phyloP scores from a whole-genome alignment of 208 protist genomes.

The Angomonas deanei region DNA sequence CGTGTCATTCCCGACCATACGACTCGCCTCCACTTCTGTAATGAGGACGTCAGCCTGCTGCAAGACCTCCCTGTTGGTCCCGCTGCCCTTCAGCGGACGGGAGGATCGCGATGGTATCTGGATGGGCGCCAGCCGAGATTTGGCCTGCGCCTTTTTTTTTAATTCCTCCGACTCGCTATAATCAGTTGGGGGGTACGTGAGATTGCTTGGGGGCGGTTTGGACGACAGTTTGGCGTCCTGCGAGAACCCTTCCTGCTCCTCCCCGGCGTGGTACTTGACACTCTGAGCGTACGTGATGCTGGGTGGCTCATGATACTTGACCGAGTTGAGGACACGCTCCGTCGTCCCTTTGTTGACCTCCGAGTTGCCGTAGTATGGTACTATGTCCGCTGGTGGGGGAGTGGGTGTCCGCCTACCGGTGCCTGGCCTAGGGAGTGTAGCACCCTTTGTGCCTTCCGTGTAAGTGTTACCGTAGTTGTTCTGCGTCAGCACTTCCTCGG shows the following conservation, averaged over 20 bases:
- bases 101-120: too few relatives aligned
- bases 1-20: not conserved
- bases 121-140: too few relatives aligned
- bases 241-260: not conserved
- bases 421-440: too few relatives aligned
- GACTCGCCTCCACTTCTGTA: not conserved
- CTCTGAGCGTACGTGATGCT: not conserved
- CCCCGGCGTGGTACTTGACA: not conserved
- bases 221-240: not conserved
- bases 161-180: too few relatives aligned
- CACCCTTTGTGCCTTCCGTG: not conserved
- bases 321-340: not conserved
- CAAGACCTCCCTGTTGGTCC: not conserved
- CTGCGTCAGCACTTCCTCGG: not conserved
- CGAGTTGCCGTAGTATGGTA: not conserved
- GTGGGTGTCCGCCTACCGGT: not conserved
- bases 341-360: not conserved
- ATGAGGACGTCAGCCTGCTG: not conserved
- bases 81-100: not conserved
- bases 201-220: too few relatives aligned
- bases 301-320: not conserved
- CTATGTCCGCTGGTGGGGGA: too few relatives aligned
- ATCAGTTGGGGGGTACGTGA: too few relatives aligned
- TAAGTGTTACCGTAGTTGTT: not conserved
- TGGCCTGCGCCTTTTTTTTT: too few relatives aligned